phyloP scores from a whole-genome alignment of 2,329 filamentous ascomycete genomes.

The Trichoderma atrobrunneum region DNA sequence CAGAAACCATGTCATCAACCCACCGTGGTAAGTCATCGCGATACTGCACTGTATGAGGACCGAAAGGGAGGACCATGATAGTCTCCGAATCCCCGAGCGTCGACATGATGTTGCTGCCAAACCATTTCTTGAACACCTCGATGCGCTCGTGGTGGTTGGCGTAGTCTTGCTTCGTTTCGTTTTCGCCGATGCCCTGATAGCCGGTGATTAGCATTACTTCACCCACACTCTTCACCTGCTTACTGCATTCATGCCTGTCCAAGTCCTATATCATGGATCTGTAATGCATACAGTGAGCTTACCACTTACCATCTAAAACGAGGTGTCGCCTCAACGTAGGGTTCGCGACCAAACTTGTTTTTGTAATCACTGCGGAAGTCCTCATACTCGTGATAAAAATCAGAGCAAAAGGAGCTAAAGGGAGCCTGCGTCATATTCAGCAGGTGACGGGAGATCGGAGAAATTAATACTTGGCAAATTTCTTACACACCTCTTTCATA shows the following conservation, averaged over 20 bases:
- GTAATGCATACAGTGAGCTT: slow-evolving; percentile 14
- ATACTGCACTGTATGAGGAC: slow-evolving; percentile 23
- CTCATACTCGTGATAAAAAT: slow-evolving; percentile 33
- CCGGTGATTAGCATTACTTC: not conserved
- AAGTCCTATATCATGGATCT: not conserved
- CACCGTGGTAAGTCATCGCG: slow-evolving; percentile 30
- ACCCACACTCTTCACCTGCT: too few relatives aligned
- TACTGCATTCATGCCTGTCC: not conserved
- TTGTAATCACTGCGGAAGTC: slow-evolving; percentile 29
- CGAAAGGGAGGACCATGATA: slow-evolving; percentile 32
- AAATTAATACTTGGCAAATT: not conserved
- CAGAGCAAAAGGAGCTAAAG: slow-evolving; percentile 33
- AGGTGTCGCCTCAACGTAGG: slow-evolving; percentile 32
- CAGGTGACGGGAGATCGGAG: not conserved
- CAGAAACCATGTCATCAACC: slow-evolving; percentile 15
- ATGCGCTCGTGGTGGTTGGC: slow-evolving; percentile 26
- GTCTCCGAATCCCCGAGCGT: slow-evolving; percentile 23
- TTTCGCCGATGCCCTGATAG: slow-evolving; percentile 26
- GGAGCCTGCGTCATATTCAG: slow-evolving; percentile 26
- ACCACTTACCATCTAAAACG: slow-evolving; percentile 35
- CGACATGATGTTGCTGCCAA: slow-evolving; percentile 29
- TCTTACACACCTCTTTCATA: slow-evolving; percentile 30
- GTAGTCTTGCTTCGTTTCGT: slow-evolving; percentile 27
- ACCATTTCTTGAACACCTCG: slow-evolving; percentile 33
- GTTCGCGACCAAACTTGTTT: slow-evolving; percentile 25